Evolutionary conservation across 768 basidiomycete species (phyloP).

Genomic region (Pleurotus djamor): DNA sequence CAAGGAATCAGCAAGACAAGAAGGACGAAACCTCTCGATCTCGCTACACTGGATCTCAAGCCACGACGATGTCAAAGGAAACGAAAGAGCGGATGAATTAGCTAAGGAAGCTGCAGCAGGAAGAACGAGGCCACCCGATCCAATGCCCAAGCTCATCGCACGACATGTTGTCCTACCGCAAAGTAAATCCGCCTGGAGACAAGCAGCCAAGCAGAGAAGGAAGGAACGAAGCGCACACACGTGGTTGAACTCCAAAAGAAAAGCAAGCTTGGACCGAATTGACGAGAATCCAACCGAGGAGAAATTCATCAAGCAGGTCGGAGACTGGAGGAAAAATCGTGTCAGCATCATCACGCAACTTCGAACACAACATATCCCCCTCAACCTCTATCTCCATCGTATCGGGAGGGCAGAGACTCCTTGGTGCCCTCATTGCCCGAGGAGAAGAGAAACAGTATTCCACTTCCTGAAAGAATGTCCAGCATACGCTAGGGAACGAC

Average conservation of each 20-base stretch:
- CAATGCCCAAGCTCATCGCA: background rate
- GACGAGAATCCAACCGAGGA: background rate
- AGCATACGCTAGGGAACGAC: background rate
- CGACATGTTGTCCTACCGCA: background rate
- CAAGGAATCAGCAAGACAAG: background rate
- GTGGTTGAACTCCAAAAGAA: background rate
- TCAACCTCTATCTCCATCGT: slow-evolving; percentile 5
- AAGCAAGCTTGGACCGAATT: background rate
- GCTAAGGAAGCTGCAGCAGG: slow-evolving; percentile 17
- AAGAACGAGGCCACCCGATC: background rate
- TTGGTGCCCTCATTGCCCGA: slow-evolving; percentile 4
- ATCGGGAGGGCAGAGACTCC: background rate
- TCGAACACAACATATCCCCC: slow-evolving; percentile 5
- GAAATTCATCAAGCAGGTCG: background rate
- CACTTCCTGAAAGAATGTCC: slow-evolving; percentile 7
- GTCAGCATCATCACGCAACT: slow-evolving; percentile 6
- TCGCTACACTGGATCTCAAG: slow-evolving; percentile 20
- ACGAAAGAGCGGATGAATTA: slow-evolving; percentile 14
- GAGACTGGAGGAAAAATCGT: background rate
- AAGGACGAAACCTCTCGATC: background rate
- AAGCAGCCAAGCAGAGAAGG: background rate
- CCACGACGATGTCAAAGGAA: slow-evolving; percentile 16
- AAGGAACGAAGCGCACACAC: background rate
- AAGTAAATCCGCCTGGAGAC: background rate
- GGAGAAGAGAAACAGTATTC: slow-evolving; percentile 2